A percentile compares a stretch with the other conserved stretches of the same genome.
Conservation (phyloP, 2,329 filamentous ascomycete species). For the Emmonsiellopsis sp. region DNA sequence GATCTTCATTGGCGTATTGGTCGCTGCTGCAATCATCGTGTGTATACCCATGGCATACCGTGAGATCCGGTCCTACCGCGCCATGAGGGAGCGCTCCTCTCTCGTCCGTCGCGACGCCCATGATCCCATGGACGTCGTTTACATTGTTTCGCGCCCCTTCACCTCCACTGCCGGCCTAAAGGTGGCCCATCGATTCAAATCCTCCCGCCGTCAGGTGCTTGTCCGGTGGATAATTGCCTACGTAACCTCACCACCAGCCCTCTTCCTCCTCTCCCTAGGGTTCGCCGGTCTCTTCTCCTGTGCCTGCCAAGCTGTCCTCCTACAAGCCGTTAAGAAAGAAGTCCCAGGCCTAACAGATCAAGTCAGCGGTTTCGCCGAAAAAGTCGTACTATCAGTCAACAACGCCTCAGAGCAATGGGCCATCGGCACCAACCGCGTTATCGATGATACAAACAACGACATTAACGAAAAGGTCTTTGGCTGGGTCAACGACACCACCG, state of each 20-base stretch:
- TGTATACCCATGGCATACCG: constrained; percentile 72
- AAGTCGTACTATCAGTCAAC: constrained; percentile 63
- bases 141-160: constrained; percentile 73
- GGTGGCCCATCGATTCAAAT: constrained; percentile 54
- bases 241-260: constrained; percentile 69
- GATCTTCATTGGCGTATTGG: constrained; percentile 66
- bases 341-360: constrained; percentile 65
- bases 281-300: constrained; percentile 74
- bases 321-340: constrained; percentile 62
- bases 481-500: constrained; percentile 77
- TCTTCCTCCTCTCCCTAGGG: constrained; percentile 79
- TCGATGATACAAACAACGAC: constrained; percentile 53
- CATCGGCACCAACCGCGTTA: constrained; percentile 61
- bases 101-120: constrained; percentile 57
- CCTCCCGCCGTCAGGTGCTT: constrained; percentile 57
- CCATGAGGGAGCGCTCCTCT: constrained; percentile 59
- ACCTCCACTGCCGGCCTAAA: constrained; percentile 64
- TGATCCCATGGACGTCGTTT: constrained; percentile 80
- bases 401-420: constrained; percentile 71
- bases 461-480: constrained; percentile 80
- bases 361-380: constrained; percentile 68
- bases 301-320: constrained; percentile 71
- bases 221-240: constrained; percentile 79
- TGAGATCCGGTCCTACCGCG: constrained; percentile 68
- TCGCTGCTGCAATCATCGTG: constrained; percentile 59